Conservation (phyloP, 176 grass and related monocot species). For the Themeda triandra region DNA sequence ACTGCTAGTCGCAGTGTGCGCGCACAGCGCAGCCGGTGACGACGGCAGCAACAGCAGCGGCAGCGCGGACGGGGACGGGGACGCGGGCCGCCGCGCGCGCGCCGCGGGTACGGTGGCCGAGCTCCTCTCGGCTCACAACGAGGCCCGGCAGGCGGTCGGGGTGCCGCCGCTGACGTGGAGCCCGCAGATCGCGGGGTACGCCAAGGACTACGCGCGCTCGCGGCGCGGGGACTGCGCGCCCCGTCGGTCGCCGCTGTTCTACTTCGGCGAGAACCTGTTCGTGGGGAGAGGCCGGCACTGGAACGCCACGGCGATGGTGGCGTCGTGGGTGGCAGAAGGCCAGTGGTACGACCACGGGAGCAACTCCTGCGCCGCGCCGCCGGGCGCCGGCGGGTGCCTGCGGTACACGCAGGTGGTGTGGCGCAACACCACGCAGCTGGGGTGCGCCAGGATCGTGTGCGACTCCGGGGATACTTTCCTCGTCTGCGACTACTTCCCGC, state of each 20-base stretch:
- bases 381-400: conserved; percentile 23
- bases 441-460: conserved; percentile 49
- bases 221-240: conserved; percentile 46
- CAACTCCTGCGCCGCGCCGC: conserved; percentile 28
- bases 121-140: conserved; percentile 46
- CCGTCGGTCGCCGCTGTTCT: conserved; percentile 45
- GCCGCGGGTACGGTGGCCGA: not conserved
- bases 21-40: not conserved
- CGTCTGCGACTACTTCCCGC: conserved; percentile 71
- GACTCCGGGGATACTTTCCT: conserved; percentile 42
- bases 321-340: conserved; percentile 41
- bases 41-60: no score
- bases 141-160: conserved; percentile 29
- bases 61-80: not conserved
- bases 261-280: conserved; percentile 62
- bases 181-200: conserved; percentile 5
- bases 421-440: conserved; percentile 40
- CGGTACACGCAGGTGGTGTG: conserved; percentile 55
- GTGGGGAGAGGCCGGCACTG: conserved; percentile 44
- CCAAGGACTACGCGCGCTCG: conserved; percentile 35
- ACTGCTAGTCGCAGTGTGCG: not conserved
- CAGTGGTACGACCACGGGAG: conserved; percentile 10
- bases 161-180: conserved; percentile 50
- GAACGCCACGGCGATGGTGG: conserved; percentile 23
- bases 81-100: not conserved